Percentiles rank a stretch among this genome's conserved stretches.
phyloP scores from a whole-genome alignment of 2,329 filamentous ascomycete genomes.

The Graphilbum sp. region DNA sequence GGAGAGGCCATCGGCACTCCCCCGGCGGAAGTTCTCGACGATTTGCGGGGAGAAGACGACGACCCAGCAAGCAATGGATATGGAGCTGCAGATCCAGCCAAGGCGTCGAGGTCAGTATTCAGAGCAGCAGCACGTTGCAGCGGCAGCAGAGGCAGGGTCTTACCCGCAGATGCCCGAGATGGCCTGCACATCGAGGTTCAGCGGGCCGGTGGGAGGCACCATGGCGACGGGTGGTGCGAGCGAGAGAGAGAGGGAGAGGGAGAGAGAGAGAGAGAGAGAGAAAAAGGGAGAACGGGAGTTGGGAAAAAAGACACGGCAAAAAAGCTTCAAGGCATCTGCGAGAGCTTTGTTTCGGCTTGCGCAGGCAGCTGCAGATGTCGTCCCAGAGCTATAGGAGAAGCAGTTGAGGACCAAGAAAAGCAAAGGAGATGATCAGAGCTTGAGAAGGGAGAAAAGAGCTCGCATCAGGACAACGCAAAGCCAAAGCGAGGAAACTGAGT shows the following conservation, averaged over 20 bases:
- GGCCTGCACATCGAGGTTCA: constrained; percentile 72
- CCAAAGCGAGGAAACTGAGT: too few relatives aligned
- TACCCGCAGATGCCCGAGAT: constrained; percentile 84
- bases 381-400: too few relatives aligned
- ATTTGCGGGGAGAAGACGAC: constrained; percentile 97
- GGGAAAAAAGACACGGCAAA: too few relatives aligned
- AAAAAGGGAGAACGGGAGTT: too few relatives aligned
- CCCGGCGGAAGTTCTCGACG: constrained; percentile 19
- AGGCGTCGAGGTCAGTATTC: background rate
- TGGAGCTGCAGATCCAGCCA: constrained; percentile 37
- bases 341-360: too few relatives aligned
- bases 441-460: too few relatives aligned
- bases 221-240: constrained; percentile 16
- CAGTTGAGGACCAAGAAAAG: too few relatives aligned
- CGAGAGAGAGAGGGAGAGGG: background rate
- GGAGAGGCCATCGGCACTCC: constrained; percentile 12
- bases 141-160: constrained; percentile 12
- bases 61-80: constrained; percentile 95
- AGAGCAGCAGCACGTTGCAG: constrained; percentile 1
- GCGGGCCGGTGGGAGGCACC: constrained; percentile 36
- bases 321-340: too few relatives aligned
- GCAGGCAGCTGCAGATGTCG: too few relatives aligned
- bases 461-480: too few relatives aligned
- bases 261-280: too few relatives aligned
- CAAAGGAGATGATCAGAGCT: too few relatives aligned